These are phyloP conservation scores for Microcyclospora tardicrescens DNA, from an alignment of 2,329 filamentous ascomycete genomes.

Conservation along the genomic window DNA sequence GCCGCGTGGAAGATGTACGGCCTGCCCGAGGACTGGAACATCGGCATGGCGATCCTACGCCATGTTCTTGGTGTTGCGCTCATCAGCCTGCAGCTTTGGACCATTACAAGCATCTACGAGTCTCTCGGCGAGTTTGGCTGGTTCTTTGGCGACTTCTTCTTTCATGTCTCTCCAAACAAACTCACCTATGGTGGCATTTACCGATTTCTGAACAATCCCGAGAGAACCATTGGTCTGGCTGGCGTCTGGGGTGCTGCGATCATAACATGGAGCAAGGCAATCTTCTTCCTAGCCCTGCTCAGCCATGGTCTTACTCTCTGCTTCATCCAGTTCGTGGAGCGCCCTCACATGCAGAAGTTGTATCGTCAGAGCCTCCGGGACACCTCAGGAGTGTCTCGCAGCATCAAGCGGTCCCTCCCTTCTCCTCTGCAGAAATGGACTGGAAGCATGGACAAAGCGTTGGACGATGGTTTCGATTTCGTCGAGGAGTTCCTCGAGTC, in stretches of 20 bases:
- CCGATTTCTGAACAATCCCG: slow-evolving; percentile 93
- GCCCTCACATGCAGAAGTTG: slow-evolving; percentile 95
- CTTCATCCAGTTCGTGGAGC: slow-evolving; percentile 88
- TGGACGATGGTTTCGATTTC: slow-evolving; percentile 76
- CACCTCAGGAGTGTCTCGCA: slow-evolving; percentile 85
- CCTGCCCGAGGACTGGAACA: slow-evolving; percentile 72
- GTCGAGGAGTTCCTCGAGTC: slow-evolving; percentile 83
- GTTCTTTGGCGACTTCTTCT: slow-evolving; percentile 99
- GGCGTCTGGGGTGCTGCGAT: slow-evolving; percentile 92
- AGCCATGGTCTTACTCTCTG: slow-evolving; percentile 74
- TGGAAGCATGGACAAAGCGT: slow-evolving; percentile 72
- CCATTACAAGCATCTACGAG: slow-evolving; percentile 82
- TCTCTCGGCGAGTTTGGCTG: slow-evolving; percentile 95
- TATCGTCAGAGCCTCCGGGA: slow-evolving; percentile 74
- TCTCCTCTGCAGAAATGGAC: slow-evolving; percentile 72
- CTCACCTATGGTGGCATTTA: slow-evolving; percentile 96
- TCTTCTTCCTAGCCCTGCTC: slow-evolving; percentile 75
- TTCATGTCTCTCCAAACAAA: slow-evolving; percentile 67
- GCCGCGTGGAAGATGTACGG: slow-evolving; percentile 95
- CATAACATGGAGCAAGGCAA: slow-evolving; percentile 76
- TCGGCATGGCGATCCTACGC: slow-evolving; percentile 72
- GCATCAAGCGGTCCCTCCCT: slow-evolving; percentile 74
- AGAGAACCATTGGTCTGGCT: slow-evolving; percentile 82
- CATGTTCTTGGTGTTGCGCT: slow-evolving; percentile 74
- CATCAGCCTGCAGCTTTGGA: slow-evolving; percentile 84